Conservation (phyloP, 2,329 filamentous ascomycete species). For the Xylaria sp. region DNA sequence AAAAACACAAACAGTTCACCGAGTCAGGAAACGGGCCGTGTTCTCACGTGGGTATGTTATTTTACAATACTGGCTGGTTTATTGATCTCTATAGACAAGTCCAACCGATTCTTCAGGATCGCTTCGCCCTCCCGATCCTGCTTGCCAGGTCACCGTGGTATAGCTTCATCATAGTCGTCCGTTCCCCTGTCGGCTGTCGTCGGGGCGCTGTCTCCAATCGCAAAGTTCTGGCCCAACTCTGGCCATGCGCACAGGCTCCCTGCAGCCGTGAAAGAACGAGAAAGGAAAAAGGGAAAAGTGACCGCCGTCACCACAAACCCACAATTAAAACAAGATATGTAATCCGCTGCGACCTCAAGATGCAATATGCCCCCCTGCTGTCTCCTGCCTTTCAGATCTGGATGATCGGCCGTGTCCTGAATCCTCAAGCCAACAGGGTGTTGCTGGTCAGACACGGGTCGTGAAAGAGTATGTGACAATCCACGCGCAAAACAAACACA, state of each 20-base stretch:
- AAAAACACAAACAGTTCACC: background rate
- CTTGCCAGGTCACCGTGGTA: constrained; percentile 16
- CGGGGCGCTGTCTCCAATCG: constrained; percentile 11
- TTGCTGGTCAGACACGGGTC: constrained; percentile 29
- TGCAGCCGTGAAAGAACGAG: constrained; percentile 32
- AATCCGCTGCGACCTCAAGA: constrained; percentile 44
- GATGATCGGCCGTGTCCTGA: constrained; percentile 28
- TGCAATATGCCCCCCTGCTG: constrained; percentile 32
- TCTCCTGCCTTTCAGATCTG: constrained; percentile 29
- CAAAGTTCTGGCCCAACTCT: constrained; percentile 23
- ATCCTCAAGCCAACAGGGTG: constrained; percentile 25
- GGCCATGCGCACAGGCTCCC: constrained; percentile 30
- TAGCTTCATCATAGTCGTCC: constrained; percentile 27
- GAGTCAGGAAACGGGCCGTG: background rate
- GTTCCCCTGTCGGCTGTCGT: constrained; percentile 16
- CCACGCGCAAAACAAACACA: constrained; percentile 36
- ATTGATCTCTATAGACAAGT: constrained; percentile 27
- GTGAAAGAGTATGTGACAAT: constrained; percentile 27
- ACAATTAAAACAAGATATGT: constrained; percentile 59
- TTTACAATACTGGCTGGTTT: constrained; percentile 25
- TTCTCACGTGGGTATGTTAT: constrained; percentile 18
- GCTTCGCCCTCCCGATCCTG: constrained; percentile 13
- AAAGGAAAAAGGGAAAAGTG: constrained; percentile 34
- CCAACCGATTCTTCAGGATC: constrained; percentile 21
- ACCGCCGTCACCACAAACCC: constrained; percentile 40